Base-by-base conservation (phyloP, 2,329 filamentous ascomycete species). In the Aureobasidium sp. region DNA sequence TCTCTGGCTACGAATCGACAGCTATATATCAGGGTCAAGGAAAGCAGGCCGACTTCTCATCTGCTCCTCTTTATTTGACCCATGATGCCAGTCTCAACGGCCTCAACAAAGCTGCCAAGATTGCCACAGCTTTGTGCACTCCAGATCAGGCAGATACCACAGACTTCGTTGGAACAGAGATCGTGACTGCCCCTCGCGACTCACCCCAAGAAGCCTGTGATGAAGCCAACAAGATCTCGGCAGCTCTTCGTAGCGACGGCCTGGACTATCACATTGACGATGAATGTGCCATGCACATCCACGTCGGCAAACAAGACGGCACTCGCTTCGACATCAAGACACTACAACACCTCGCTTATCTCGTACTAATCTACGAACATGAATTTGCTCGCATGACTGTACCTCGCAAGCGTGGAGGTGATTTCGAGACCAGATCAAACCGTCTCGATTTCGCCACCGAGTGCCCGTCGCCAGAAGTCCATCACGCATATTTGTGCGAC, bases 251-350 rank as follows among this genome's bases (percentile, higher is more conserved):
- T 17, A 48, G 15, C 19, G 15, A 58, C 17, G 31, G 42, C 15
- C 54, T 64, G 14, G 49, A 40, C 44, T 61, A 65, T 24, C 59
- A 60, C 45, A 52, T 61, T 15, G 65, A 62, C 31, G 22, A 47
- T 5, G 50, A 61, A 37, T 68, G 67, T 53, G 68, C 67, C 8
- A 40, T 69, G 15, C 68, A 70, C 52, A 64, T 69, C 5, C 68
- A 70, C 62, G 62, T 70, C 56, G 68, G 68, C 8, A 62, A 62
- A 9, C 63, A 64, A 12, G 31, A 50, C 35, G 60, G 61, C 42
- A 27, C 50, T 2, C 24, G 17, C 5, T 63, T 67, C 37, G 35
- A 59, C n/a, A n/a, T 68, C n/a, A 39, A 60, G 11, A 64, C 64
- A 1, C 60, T 69, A 9, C 66, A 68, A 31, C 61, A 68, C 42